Base-by-base conservation (phyloP, 345 rosid species). In the Clausena lansium region DNA sequence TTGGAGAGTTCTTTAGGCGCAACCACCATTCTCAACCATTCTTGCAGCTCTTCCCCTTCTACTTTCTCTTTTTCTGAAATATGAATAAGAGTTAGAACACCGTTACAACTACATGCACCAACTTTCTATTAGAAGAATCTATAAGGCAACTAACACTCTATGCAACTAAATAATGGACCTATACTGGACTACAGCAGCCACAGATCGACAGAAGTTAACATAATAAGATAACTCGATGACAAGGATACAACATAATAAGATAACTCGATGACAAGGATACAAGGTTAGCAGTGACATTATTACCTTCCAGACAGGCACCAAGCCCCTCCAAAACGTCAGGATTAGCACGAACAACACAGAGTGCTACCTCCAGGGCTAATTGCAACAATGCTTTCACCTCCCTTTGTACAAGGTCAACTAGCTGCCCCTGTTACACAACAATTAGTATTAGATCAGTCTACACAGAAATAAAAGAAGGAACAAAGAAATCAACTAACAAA, bases 271-370 rank as follows among this genome's bases (percentile, higher is more conserved):
- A 47, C 5, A 30, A 52, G 27, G n/a, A 71, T 30, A 70, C 19
- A 70, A 69, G 24, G 60, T 9, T 20, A 28, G 57, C 22, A 36
- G 22, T 20, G 74, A 67, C 14, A 59, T 1, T 35, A 55, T 79
- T 87, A 95, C 99, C 98, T 93, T 95, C 98, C 67, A 95, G 88
- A 80, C 85, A 90, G 69, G 99, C 96, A 84, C 97, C 98, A 25
- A 95, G 96, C 39, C 97, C 99, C 79, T 95, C 97, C 85, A 95
- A 86, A 74, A 95, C 90, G 71, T 88, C 82, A 67, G 91, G 91
- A 88, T 95, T 95, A 74, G 98, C 97, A 67, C 92, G 94, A 54
- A 95, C 84, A 79, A 95, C 96, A 33, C 84, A 81, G 39, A 90
- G 87, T 59, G 98, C 98, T 80, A 89, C 91, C 30, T 89, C 88